phyloP scores from a whole-genome alignment of 306 rosid genomes.

The Bauhinia variegata region DNA sequence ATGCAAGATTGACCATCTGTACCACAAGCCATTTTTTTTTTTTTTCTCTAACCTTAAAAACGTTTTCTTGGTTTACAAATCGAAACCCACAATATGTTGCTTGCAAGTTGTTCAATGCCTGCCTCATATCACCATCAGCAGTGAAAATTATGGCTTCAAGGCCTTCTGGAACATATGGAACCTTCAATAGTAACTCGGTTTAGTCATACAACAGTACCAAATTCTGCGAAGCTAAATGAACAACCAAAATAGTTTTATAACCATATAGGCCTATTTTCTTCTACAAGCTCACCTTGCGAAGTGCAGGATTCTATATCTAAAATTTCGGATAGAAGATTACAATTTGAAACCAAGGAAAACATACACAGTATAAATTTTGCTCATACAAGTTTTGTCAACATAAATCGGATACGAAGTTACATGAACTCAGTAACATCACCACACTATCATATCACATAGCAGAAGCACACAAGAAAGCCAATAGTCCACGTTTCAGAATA shows the following conservation, averaged over 20 bases:
- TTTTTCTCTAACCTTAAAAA: constrained; percentile 72
- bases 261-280: constrained; percentile 12
- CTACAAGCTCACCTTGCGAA: constrained; percentile 22
- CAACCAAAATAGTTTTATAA: constrained; percentile 26
- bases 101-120: constrained; percentile 97
- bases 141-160: constrained; percentile 98
- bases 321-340: constrained; percentile 1
- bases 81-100: constrained; percentile 96
- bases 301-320: constrained; percentile 28
- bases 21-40: constrained; percentile 5
- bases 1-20: constrained; percentile 7
- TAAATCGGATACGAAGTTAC: constrained; percentile 29
- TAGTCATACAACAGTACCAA: constrained; percentile 28
- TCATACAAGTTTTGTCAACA: constrained; percentile 4
- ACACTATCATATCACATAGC: constrained; percentile 16
- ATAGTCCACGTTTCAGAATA: constrained; percentile 14
- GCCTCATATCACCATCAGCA: constrained; percentile 99
- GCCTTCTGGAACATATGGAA: constrained; percentile 96
- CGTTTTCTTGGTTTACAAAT: constrained; percentile 92
- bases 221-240: constrained; percentile 16
- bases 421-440: constrained; percentile 14
- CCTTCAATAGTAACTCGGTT: constrained; percentile 56
- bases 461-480: constrained; percentile 18
- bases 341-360: constrained; percentile 27
- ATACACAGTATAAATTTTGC: constrained; percentile 7